Conservation (phyloP, 2,329 filamentous ascomycete species). For the Sclerotiophoma versabilis region DNA sequence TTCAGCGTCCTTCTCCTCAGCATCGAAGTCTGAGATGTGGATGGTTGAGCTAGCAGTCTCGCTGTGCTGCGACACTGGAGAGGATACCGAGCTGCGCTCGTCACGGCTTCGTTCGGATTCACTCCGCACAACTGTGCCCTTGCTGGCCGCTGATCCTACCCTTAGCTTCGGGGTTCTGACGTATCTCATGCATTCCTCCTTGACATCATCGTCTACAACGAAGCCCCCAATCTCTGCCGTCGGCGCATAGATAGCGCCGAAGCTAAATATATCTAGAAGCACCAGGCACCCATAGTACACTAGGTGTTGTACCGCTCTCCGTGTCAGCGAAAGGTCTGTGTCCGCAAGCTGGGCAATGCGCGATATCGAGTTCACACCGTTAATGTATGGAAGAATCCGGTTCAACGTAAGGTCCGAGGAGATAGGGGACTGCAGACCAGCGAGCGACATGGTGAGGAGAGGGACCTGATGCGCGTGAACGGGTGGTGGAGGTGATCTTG, state of each 20-base stretch:
- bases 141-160: constrained; percentile 23
- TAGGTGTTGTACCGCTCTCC: constrained; percentile 85
- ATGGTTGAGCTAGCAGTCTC: constrained; percentile 23
- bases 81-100: constrained; percentile 32
- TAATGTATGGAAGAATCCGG: constrained; percentile 83
- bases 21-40: constrained; percentile 23
- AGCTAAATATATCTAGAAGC: constrained; percentile 94
- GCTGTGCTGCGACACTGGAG: constrained; percentile 30
- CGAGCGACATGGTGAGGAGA: constrained; percentile 66
- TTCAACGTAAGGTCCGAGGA: constrained; percentile 77
- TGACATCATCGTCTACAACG: constrained; percentile 74
- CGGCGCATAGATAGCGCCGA: constrained; percentile 86
- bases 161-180: constrained; percentile 60
- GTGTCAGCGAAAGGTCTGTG: constrained; percentile 84
- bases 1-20: constrained; percentile 13
- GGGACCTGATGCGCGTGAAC: constrained; percentile 92
- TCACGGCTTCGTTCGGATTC: constrained; percentile 32
- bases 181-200: constrained; percentile 88
- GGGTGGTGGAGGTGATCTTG: constrained; percentile 76
- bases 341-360: constrained; percentile 86
- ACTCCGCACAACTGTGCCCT: constrained; percentile 15
- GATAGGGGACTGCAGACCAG: constrained; percentile 53
- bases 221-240: constrained; percentile 82
- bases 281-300: constrained; percentile 92
- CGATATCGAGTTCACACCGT: constrained; percentile 88